Evolutionary conservation across 2,329 filamentous ascomycete genomes (phyloP).

Genomic region (Sporothrix brasiliensis): DNA sequence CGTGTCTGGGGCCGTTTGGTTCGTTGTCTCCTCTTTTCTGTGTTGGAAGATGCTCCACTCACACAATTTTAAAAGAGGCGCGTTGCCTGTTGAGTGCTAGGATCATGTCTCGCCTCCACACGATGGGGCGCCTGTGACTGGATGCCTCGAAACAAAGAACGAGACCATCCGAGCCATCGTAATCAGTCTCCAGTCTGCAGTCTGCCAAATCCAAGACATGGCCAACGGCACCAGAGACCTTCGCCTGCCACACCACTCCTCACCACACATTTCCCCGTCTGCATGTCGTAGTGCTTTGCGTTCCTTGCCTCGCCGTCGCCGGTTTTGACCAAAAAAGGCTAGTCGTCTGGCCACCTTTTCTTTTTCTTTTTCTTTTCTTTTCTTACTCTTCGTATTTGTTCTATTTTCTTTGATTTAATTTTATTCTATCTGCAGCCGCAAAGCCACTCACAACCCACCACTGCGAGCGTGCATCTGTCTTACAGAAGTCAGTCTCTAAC

Average conservation of each 20-base stretch:
- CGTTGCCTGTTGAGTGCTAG: constrained; percentile 26
- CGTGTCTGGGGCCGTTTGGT: background rate
- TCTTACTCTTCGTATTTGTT: constrained; percentile 13
- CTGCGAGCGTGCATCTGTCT: constrained; percentile 1
- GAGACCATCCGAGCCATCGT: no score
- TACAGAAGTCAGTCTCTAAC: background rate
- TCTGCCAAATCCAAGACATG: background rate
- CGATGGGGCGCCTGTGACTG: constrained; percentile 27
- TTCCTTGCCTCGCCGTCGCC: constrained; percentile 28
- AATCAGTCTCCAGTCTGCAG: background rate
- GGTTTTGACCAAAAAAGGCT: constrained; percentile 23
- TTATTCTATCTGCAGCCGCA: constrained; percentile 15
- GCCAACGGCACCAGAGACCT: background rate
- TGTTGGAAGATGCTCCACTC: constrained; percentile 15
- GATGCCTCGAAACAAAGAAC: constrained; percentile 26
- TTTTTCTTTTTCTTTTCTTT: background rate
- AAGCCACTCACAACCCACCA: background rate
- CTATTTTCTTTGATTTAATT: constrained; percentile 23
- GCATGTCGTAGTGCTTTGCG: background rate
- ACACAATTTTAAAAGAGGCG: constrained; percentile 14
- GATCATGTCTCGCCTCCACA: constrained; percentile 18
- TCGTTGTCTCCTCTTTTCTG: background rate
- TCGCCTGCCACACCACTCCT: constrained; percentile 13
- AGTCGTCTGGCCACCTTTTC: background rate
- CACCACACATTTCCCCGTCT: constrained; percentile 2